These are phyloP conservation scores for Cucumis variabilis DNA, from an alignment of 331 rosid genomes.

Conservation along the genomic window DNA sequence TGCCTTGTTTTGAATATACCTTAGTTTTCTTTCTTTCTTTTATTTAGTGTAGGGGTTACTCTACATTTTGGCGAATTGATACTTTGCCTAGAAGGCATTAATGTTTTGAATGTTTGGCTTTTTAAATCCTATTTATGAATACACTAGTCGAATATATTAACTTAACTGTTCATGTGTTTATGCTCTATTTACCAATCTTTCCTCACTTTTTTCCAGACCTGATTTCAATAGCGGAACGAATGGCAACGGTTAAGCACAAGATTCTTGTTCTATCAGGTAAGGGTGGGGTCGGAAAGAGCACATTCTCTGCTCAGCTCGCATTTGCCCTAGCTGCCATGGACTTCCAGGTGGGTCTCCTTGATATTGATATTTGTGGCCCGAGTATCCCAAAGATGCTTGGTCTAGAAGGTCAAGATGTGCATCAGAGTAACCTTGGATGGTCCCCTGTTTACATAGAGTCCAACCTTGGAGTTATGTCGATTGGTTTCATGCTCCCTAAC, in stretches of 20 bases:
- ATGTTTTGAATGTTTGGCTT: too few species aligned
- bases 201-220: slow-evolving; percentile 57
- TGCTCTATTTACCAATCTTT: background rate
- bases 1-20: background rate
- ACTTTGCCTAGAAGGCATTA: background rate
- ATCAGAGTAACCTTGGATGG: slow-evolving; percentile 97
- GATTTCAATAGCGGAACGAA: slow-evolving; percentile 82
- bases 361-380: slow-evolving; percentile 96
- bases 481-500: slow-evolving; percentile 83
- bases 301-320: slow-evolving; percentile 92
- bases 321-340: slow-evolving; percentile 88
- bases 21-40: background rate
- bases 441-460: slow-evolving; percentile 93
- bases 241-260: slow-evolving; percentile 95
- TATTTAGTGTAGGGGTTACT: background rate
- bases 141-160: background rate
- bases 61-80: background rate
- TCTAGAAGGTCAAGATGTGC: slow-evolving; percentile 89
- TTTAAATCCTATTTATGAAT: background rate
- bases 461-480: slow-evolving; percentile 94
- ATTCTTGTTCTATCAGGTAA: slow-evolving; percentile 89
- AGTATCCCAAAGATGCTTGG: slow-evolving; percentile 98
- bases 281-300: slow-evolving; percentile 99
- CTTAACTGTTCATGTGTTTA: background rate
- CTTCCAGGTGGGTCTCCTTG: slow-evolving; percentile 95